phyloP scores from a whole-genome alignment of 2,329 filamentous ascomycete species.

The Alternaria conjuncta region DNA sequence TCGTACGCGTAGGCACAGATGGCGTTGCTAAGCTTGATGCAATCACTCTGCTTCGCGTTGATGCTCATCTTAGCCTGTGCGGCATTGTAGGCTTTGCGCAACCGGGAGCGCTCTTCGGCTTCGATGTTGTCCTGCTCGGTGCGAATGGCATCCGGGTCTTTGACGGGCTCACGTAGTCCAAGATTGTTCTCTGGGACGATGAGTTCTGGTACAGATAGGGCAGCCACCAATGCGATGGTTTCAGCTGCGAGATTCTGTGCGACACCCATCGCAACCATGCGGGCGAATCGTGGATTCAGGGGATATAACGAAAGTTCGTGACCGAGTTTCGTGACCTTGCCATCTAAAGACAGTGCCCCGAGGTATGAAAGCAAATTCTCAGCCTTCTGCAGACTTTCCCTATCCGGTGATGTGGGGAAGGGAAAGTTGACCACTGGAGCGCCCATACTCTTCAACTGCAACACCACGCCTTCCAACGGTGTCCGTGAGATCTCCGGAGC shows the following conservation, averaged over 20 bases:
- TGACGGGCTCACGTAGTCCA: slow-evolving; percentile 62
- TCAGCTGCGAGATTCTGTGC: slow-evolving; percentile 82
- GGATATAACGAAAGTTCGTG: slow-evolving; percentile 87
- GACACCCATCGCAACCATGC: slow-evolving; percentile 89
- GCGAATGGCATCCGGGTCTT: slow-evolving; percentile 56
- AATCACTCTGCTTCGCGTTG: slow-evolving; percentile 79
- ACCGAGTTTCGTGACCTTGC: slow-evolving; percentile 80
- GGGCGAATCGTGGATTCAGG: slow-evolving; percentile 85
- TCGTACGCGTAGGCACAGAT: slow-evolving; percentile 76
- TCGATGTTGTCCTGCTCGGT: slow-evolving; percentile 72
- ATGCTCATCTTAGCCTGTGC: slow-evolving; percentile 80
- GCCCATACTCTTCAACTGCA: slow-evolving; percentile 95
- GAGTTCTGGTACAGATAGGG: slow-evolving; percentile 84
- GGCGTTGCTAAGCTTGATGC: slow-evolving; percentile 86
- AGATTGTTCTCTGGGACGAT: slow-evolving; percentile 84
- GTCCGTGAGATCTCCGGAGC: slow-evolving; percentile 89
- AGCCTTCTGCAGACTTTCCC: slow-evolving; percentile 76
- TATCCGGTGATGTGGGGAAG: slow-evolving; percentile 88
- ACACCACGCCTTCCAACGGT: slow-evolving; percentile 85
- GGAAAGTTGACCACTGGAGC: slow-evolving; percentile 93
- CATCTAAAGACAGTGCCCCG: slow-evolving; percentile 74
- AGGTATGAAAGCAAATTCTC: slow-evolving; percentile 88
- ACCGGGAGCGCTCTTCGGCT: slow-evolving; percentile 71
- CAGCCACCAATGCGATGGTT: slow-evolving; percentile 86
- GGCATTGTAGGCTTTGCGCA: slow-evolving; percentile 69